Base-by-base conservation (phyloP, 805 yeast species). In the Scheffersomyces stipitis region DNA sequence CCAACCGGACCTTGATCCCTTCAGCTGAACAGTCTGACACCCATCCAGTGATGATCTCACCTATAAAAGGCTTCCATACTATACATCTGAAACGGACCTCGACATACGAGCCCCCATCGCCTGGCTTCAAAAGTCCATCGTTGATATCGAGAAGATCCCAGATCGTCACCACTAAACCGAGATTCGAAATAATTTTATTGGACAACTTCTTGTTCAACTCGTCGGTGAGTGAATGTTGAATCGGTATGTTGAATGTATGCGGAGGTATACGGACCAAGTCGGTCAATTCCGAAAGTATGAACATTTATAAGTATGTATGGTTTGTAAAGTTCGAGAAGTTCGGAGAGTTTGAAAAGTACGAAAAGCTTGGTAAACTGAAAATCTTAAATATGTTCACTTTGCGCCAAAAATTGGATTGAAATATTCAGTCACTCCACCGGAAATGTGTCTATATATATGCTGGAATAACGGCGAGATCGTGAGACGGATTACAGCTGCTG, bases 31-130 rank as follows among this genome's bases (percentile, higher is more conserved):
- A 86, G 48, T 88, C 86, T 28, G 88, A 81, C 23, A 93, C 87
- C 91, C 95, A 88, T 1, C 99, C 99, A 0, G 89, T 82, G 17
- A 93, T 60, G 5, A 91, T 78, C 58, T 93, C 99, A 7, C 99
- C 99, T 1, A 87, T 81, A 60, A 91, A 91, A 0, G 99, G 99
- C 46, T 90, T 85, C 74, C 93, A 93, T 2, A 91, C 82, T 7
- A 90, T 69, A 31, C 84, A 71, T 34, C 97, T 66, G 54, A 89
- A 86, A 37, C 69, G 75, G 14, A 83, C 86, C 45, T 82, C 84
- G 28, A 87, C 80, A 51, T 73, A 90, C 4, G 88, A 74, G 1
- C 90, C 88, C 6, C 99, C 98, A 62, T 93, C 98, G 6, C 99
- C 98, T 1, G 96, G 96, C 51, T 81, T 84, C 41, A 93, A 69